Evolutionary conservation across 1,284 basidiomycete genomes (phyloP).

Genomic region (Cryptococcus sp.): DNA sequence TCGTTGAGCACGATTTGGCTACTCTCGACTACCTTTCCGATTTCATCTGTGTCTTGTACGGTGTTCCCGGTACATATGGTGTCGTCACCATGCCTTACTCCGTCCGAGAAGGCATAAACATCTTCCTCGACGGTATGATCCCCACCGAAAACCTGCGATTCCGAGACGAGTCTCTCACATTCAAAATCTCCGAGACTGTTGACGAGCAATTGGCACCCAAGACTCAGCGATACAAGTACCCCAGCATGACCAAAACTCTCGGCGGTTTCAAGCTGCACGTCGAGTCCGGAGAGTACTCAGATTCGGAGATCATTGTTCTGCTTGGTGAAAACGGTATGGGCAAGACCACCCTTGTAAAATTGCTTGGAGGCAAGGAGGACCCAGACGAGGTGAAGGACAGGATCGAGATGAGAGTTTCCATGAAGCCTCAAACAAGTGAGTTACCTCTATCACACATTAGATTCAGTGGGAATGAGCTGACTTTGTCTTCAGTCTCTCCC

Average conservation of each 20-base stretch:
- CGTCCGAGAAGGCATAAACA: conserved; percentile 97
- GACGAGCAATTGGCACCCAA: conserved; percentile 83
- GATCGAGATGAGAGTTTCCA: conserved; percentile 71
- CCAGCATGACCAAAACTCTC: conserved; percentile 91
- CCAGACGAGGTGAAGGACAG: conserved; percentile 82
- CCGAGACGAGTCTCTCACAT: conserved; percentile 87
- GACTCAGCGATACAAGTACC: conserved; percentile 83
- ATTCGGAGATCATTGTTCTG: conserved; percentile 97
- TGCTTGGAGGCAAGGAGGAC: conserved; percentile 79
- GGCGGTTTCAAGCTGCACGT: conserved; percentile 92
- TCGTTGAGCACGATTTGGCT: conserved; percentile 96
- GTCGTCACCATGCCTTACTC: conserved; percentile 97
- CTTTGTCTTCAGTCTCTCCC: conserved; percentile 66
- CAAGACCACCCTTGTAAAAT: conserved; percentile 93
- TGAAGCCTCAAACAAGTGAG: conserved; percentile 77
- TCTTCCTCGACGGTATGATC: conserved; percentile 95
- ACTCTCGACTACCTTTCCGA: conserved; percentile 96
- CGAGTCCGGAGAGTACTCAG: conserved; percentile 81
- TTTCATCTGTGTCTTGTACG: conserved; percentile 94
- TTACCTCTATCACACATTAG: neutral
- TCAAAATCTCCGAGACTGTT: conserved; percentile 93
- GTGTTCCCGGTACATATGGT: conserved; percentile 94
- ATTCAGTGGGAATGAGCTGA: neutral
- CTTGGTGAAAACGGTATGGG: conserved; percentile 96
- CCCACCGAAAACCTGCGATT: conserved; percentile 98